Base-by-base conservation (phyloP, 2,329 filamentous ascomycete species). In the Thielaviopsis populi region DNA sequence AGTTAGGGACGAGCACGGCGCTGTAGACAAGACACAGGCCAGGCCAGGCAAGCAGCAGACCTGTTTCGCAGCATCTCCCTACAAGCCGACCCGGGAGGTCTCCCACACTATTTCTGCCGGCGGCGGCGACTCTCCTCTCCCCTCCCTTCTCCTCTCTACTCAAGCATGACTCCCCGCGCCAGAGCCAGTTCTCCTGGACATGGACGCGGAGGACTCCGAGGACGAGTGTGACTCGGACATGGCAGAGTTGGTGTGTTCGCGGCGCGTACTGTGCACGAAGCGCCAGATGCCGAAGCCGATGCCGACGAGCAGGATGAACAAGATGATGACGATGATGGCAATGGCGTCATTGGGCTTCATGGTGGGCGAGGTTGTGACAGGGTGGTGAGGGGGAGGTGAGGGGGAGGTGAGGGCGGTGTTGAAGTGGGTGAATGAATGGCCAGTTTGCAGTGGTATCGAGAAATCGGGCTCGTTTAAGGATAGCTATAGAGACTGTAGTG, bases 291-390 rank as follows among this genome's bases (percentile, higher is more conserved):
- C 83, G 69, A 85, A 85, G 7, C 80, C 79, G 63, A 86, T 81
- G 66, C 76, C 74, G 63, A 82, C 81, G 59, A 86, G 78, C 59
- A 86, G 74, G 70, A 83, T 72, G 75, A 86, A 86, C 69, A 86
- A 78, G 64, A 86, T 72, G 72, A 86, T 85, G 73, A 86, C 80
- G 71, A 86, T 86, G 72, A 86, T 77, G 69, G 83, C 83, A 73
- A 86, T 86, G 70, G 82, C 80, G 73, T 86, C 79, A 79, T 86
- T 86, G 75, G 80, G 75, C 73, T 86, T 81, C 69, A 79, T 76
- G 27, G 3, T 60, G 63, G 56, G 50, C 53, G 37, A 58, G n/a
- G n/a, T 17, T 17, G 24, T 15, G 4, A 2, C 3, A 27, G 19
- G 11, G 24, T 13, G 48, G 8, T 11, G 15, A 8, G 22, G 15